Evolutionary conservation across 176 grass and related monocot genomes (phyloP).

Genomic region (Bromus sterilis): DNA sequence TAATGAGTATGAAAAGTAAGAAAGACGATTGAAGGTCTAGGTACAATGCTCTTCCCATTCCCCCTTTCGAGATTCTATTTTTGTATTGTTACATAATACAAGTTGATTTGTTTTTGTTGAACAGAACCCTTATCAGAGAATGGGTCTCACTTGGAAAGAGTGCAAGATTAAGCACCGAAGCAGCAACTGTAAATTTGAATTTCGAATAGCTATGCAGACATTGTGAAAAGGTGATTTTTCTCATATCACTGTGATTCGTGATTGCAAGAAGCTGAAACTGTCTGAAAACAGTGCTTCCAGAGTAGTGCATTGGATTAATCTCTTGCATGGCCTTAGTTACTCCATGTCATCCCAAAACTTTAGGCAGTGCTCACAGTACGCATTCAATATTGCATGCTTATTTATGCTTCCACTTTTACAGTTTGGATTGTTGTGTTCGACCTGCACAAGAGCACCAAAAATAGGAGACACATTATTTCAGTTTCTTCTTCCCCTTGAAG

Average conservation of each 20-base stretch:
- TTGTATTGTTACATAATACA: neutral
- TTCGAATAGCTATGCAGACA: constrained; percentile 88
- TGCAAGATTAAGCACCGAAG: constrained; percentile 83
- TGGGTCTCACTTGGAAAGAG: constrained; percentile 85
- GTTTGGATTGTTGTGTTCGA: too few species aligned
- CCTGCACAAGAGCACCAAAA: too few species aligned
- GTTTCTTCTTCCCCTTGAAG: too few species aligned
- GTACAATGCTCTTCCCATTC: constrained; percentile 39
- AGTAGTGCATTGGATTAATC: neutral
- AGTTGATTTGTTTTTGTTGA: constrained; percentile 29
- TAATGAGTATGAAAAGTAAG: constrained; percentile 87
- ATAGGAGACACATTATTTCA: too few species aligned
- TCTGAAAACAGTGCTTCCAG: neutral
- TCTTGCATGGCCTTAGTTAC: neutral
- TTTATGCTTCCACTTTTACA: too few species aligned
- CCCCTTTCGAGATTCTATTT: neutral
- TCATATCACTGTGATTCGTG: neutral
- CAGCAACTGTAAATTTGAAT: constrained; percentile 76
- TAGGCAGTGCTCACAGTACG: neutral
- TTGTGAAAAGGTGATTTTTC: constrained; percentile 72
- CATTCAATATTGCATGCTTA: neutral
- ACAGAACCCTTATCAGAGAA: constrained; percentile 63
- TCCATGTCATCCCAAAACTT: neutral
- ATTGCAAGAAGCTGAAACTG: neutral
- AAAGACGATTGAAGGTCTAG: constrained; percentile 46